A percentile compares a stretch with the other conserved stretches of the same genome.
phyloP scores from a whole-genome alignment of 208 protist genomes.

The Trichomonas vaginalis region DNA sequence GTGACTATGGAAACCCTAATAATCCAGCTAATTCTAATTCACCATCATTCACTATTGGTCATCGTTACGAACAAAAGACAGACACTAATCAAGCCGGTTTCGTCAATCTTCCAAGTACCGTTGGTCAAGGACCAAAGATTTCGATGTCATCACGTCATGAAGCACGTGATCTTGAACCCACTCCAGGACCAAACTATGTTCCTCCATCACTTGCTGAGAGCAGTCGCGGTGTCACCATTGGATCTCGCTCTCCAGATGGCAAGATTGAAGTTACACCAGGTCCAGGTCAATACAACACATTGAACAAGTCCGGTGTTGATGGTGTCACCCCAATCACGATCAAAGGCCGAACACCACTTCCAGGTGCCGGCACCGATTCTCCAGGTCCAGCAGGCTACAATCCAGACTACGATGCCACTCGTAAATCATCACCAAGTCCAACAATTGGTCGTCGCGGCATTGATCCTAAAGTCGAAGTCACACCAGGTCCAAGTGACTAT shows the following conservation, averaged over 20 bases:
- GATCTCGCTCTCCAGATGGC: not conserved
- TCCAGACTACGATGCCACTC: not conserved
- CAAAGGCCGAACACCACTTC: not conserved
- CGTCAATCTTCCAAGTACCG: not conserved
- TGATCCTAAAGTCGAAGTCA: not conserved
- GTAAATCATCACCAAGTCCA: not conserved
- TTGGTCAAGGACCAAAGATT: not conserved
- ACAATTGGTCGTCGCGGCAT: not conserved
- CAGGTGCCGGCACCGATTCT: not conserved
- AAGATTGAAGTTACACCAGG: not conserved
- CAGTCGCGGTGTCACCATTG: not conserved
- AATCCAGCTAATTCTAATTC: not conserved
- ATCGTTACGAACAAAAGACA: not conserved
- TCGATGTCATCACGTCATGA: not conserved
- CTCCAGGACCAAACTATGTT: slow-evolving; percentile 1
- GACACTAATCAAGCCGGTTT: not conserved
- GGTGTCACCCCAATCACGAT: not conserved
- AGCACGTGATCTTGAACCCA: not conserved
- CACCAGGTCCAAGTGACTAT: not conserved
- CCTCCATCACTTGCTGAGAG: not conserved
- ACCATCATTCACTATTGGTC: not conserved
- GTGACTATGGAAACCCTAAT: not conserved
- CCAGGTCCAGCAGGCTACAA: not conserved
- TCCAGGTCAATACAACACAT: not conserved
- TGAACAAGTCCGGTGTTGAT: not conserved